These are phyloP conservation scores for Oryza glumipatula DNA, from an alignment of 176 grass and related monocot genomes.

Conservation along the genomic window DNA sequence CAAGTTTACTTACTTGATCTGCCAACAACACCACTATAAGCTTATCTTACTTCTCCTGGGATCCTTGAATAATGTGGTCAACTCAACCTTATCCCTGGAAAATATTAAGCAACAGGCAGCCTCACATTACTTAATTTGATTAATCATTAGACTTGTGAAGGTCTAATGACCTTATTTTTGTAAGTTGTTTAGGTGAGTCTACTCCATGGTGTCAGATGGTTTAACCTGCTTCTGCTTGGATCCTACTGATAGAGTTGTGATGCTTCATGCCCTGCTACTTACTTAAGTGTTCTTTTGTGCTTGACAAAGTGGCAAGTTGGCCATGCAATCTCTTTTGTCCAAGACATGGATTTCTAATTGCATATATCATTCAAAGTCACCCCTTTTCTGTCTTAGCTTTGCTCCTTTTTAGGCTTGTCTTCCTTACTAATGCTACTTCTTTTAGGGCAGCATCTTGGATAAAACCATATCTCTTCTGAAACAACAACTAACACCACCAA, in stretches of 20 bases:
- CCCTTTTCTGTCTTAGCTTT: constrained; percentile 34
- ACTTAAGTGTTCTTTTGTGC: constrained; percentile 31
- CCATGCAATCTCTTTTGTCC: neutral
- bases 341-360: constrained; percentile 34
- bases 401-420: constrained; percentile 9
- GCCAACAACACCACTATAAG: constrained; percentile 56
- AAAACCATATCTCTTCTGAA: constrained; percentile 21
- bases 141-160: constrained; percentile 53
- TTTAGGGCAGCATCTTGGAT: constrained; percentile 39
- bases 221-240: constrained; percentile 62
- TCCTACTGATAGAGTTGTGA: constrained; percentile 50
- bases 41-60: constrained; percentile 34
- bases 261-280: constrained; percentile 53
- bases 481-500: constrained; percentile 32
- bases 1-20: constrained; percentile 41
- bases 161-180: constrained; percentile 48
- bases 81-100: constrained; percentile 50
- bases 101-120: constrained; percentile 42
- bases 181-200: constrained; percentile 93
- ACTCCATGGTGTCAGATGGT: constrained; percentile 70
- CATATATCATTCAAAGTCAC: constrained; percentile 1
- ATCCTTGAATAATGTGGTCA: constrained; percentile 57
- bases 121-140: constrained; percentile 27
- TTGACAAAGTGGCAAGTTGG: constrained; percentile 34
- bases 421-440: constrained; percentile 39